Evolutionary conservation across 2,329 filamentous ascomycete species (phyloP).

Genomic region (Cephalotrichum gorgonifer): DNA sequence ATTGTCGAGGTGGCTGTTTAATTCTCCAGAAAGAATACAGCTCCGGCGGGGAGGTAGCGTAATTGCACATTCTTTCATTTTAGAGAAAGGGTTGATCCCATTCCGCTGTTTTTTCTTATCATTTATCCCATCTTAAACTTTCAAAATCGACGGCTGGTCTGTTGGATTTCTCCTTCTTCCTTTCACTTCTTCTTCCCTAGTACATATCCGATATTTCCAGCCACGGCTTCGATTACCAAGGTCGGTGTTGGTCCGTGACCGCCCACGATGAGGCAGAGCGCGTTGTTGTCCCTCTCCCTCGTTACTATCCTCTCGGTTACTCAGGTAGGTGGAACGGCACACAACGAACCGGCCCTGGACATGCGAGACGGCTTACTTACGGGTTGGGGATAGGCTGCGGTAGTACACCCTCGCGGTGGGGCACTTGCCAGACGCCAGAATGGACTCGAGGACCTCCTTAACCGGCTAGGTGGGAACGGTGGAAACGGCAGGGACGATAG

Average conservation of each 20-base stretch:
- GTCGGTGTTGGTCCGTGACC: neutral
- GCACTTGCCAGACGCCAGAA: conserved; percentile 1
- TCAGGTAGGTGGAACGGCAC: conserved; percentile 9
- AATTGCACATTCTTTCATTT: neutral
- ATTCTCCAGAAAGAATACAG: neutral
- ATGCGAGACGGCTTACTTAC: conserved; percentile 4
- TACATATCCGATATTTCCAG: neutral
- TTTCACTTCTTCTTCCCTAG: neutral
- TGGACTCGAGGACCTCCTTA: conserved; percentile 2
- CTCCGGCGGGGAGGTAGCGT: neutral
- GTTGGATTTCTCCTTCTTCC: conserved; percentile 11
- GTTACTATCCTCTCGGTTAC: conserved; percentile 9
- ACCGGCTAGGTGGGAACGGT: conserved; percentile 6
- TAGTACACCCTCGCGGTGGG: conserved; percentile 1
- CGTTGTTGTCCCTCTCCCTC: conserved; percentile 10
- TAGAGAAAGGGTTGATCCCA: conserved; percentile 1
- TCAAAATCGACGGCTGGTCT: conserved; percentile 16
- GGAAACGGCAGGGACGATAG: neutral
- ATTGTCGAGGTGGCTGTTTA: neutral
- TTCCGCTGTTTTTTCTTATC: neutral
- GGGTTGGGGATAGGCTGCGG: conserved; percentile 6
- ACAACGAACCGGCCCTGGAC: neutral
- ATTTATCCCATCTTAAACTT: neutral
- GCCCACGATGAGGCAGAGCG: conserved; percentile 10
- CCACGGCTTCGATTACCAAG: neutral